Percentiles rank a stretch among this genome's conserved stretches.
Conservation (phyloP, 2,329 filamentous ascomycete species). For the Diaporthe humulicola region DNA sequence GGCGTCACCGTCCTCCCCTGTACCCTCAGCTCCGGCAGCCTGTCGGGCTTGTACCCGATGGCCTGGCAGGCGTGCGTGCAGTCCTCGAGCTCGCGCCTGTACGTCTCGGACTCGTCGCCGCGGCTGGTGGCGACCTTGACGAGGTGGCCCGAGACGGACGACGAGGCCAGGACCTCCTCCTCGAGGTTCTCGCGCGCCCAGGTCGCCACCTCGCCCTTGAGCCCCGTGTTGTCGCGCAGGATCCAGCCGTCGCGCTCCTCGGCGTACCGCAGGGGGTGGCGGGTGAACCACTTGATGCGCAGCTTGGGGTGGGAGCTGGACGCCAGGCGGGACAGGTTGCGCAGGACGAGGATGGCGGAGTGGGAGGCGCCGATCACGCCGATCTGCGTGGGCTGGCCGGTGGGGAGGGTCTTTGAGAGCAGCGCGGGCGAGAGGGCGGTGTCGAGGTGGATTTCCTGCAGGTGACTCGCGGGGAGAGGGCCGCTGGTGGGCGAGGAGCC, state of each 20-base stretch:
- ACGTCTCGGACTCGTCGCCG: constrained; percentile 58
- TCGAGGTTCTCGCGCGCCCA: constrained; percentile 73
- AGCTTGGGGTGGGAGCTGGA: constrained; percentile 64
- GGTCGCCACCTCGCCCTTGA: constrained; percentile 71
- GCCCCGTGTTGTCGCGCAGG: constrained; percentile 73
- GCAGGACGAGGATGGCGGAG: constrained; percentile 72
- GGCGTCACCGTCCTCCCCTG: constrained; percentile 42
- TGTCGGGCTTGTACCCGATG: constrained; percentile 67
- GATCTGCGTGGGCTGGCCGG: constrained; percentile 56
- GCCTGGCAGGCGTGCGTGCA: constrained; percentile 70
- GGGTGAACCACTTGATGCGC: constrained; percentile 72
- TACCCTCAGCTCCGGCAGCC: constrained; percentile 60
- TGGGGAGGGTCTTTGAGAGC: constrained; percentile 51
- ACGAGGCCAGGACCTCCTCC: constrained; percentile 58
- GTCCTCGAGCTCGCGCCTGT: constrained; percentile 58
- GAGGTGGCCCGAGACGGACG: constrained; percentile 60
- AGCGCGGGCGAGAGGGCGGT: constrained; percentile 65
- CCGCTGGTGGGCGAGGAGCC: constrained; percentile 64
- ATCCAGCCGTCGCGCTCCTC: constrained; percentile 75
- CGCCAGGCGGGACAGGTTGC: constrained; percentile 70
- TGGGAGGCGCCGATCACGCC: constrained; percentile 74
- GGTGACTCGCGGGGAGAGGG: constrained; percentile 56
- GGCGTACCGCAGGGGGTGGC: constrained; percentile 72
- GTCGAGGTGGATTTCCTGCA: constrained; percentile 62
- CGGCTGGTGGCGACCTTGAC: constrained; percentile 59